A percentile compares a stretch with the other conserved stretches of the same genome.
Evolutionary conservation across 768 basidiomycete species (phyloP).

Genomic region (Leucocoprinus sp.): DNA sequence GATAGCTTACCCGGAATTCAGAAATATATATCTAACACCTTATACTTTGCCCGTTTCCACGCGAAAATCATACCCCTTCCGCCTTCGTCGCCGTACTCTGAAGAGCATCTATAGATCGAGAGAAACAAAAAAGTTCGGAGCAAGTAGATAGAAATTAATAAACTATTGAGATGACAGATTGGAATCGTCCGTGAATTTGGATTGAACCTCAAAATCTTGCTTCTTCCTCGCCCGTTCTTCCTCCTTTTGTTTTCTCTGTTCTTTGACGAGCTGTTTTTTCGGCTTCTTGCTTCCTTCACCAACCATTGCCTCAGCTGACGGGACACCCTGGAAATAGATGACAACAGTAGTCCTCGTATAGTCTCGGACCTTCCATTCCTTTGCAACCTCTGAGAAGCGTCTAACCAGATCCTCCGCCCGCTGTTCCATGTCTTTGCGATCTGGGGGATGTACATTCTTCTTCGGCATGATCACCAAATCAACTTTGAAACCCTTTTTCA

Average conservation of each 20-base stretch:
- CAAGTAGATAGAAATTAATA: neutral
- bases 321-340: constrained; percentile 37
- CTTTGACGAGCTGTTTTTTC: constrained; percentile 11
- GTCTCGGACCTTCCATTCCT: constrained; percentile 43
- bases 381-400: constrained; percentile 38
- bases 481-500: constrained; percentile 54
- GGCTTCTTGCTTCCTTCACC: constrained; percentile 8
- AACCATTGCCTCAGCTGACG: constrained; percentile 2
- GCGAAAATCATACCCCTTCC: constrained; percentile 1
- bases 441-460: constrained; percentile 29
- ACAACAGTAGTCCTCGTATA: constrained; percentile 28
- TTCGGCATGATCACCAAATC: constrained; percentile 49
- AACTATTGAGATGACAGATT: neutral
- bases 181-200: neutral
- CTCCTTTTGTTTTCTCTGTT: constrained; percentile 12
- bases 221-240: constrained; percentile 16
- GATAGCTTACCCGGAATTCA: neutral
- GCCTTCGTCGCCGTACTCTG: neutral
- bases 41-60: constrained; percentile 6
- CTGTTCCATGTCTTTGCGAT: constrained; percentile 29
- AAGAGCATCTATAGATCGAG: neutral
- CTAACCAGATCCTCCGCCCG: constrained; percentile 36
- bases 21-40: constrained; percentile 3
- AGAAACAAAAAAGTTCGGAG: neutral
- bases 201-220: neutral